Evolutionary conservation across 2,329 filamentous ascomycete species (phyloP), one percentile per base, ranked within the genome.

Genomic region (Orbilia ellipsospora): DNA sequence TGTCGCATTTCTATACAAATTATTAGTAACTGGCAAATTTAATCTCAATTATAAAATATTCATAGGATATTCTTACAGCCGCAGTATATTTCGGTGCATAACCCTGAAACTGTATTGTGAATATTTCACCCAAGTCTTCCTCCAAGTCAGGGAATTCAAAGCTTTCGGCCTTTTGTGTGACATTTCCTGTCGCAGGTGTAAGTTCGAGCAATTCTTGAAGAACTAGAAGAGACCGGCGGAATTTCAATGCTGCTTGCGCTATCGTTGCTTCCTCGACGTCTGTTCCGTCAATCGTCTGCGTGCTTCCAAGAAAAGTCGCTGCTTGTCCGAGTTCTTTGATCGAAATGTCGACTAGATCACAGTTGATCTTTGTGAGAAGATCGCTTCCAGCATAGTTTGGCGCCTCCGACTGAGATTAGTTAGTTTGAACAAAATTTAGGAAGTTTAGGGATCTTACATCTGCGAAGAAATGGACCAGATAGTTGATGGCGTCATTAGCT

Each of bases 381-480:
- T 59, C 68, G 40, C 13, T 64, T 15, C 63, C 63, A 2, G 59
- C 56, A 36, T 64, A 69, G 40, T 56, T 63, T 36, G 72, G 42
- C 23, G 45, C 36, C 20, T 69, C 65, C 10, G 60, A 42, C 72
- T 75, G 64, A 26, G 18, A 31, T 8, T 40, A 45, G 26, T 74
- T 50, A 62, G 63, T 20, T 60, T 62, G 18, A 5, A 15, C 10
- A 8, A 20, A 8, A 52, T 2, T 18, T n/a, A 48, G 7, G 48
- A 13, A 52, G 5, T 13, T 23, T n/a, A 55, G 6, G 31, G 5
- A 36, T 7, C 77, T 70, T 40, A 79, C 79, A 67, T 88, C 85
- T 40, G 95, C 85, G 80, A 95, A 96, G 12, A 93, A 85, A 23
- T 90, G 86, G 23, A 93, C 92, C 2, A 96, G 87, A 20, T 89